A percentile compares a stretch with the other conserved stretches of the same genome.
phyloP scores from a whole-genome alignment of 805 yeast species.

The Tetrapisispora namnaoensis region DNA sequence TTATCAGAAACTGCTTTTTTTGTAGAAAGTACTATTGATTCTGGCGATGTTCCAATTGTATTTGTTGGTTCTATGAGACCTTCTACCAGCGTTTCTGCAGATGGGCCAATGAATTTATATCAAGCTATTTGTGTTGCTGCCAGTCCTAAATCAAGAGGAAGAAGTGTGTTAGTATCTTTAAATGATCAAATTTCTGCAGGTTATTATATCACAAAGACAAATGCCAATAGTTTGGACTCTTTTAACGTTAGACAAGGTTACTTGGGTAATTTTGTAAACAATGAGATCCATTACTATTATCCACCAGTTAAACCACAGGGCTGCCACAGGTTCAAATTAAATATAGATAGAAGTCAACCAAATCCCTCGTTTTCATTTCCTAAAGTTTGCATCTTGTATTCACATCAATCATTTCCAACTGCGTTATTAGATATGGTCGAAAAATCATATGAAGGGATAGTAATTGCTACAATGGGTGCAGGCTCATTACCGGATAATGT shows the following conservation, averaged over 20 bases:
- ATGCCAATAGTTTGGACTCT: constrained; percentile 61
- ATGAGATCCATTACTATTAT: constrained; percentile 52
- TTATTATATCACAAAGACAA: constrained; percentile 58
- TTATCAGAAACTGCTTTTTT: constrained; percentile 61
- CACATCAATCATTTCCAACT: constrained; percentile 50
- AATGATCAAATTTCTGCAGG: constrained; percentile 65
- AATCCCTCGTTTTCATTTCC: constrained; percentile 15
- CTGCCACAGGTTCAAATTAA: constrained; percentile 33
- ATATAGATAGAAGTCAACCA: constrained; percentile 13
- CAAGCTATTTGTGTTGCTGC: constrained; percentile 62
- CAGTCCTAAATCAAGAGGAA: constrained; percentile 37
- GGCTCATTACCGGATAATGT: constrained; percentile 50
- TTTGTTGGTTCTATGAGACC: constrained; percentile 72
- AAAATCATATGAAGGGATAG: constrained; percentile 43
- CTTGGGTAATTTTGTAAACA: constrained; percentile 59
- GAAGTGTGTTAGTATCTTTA: constrained; percentile 56
- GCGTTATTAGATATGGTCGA: constrained; percentile 39
- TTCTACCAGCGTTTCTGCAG: constrained; percentile 57
- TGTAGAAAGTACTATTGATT: constrained; percentile 38
- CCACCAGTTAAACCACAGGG: constrained; percentile 55
- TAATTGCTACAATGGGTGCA: constrained; percentile 64
- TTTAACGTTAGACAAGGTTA: constrained; percentile 66
- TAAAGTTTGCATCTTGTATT: constrained; percentile 45
- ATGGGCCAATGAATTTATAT: constrained; percentile 64
- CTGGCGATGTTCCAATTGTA: constrained; percentile 47